Percentiles rank a stretch among this genome's conserved stretches.
Evolutionary conservation across 2,329 filamentous ascomycete species (phyloP).

Genomic region (Fusarium solani-melongenae): DNA sequence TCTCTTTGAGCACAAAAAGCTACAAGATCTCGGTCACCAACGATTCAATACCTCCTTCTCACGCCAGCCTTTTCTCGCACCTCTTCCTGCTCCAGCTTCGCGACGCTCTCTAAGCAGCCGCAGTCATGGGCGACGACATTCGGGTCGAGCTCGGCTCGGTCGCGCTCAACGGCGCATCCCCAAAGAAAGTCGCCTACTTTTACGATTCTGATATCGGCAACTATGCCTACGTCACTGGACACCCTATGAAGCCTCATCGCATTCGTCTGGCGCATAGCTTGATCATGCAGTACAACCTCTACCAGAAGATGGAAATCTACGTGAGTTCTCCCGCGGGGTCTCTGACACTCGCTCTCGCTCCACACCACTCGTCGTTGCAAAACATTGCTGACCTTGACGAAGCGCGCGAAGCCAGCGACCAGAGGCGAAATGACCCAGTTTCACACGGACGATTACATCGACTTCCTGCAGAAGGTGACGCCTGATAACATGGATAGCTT

Average conservation of each 20-base stretch:
- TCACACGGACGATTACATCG: constrained; percentile 94
- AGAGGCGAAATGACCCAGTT: constrained; percentile 93
- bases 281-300: constrained; percentile 94
- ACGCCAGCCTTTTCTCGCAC: constrained; percentile 7
- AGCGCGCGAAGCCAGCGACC: constrained; percentile 88
- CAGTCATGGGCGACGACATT: constrained; percentile 53
- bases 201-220: constrained; percentile 99
- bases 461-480: constrained; percentile 93
- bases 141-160: constrained; percentile 56
- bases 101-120: constrained; percentile 26
- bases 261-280: constrained; percentile 95
- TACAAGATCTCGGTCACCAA: constrained; percentile 5
- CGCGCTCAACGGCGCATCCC: constrained; percentile 59
- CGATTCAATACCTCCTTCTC: background rate
- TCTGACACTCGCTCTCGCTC: background rate
- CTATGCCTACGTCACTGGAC: constrained; percentile 95
- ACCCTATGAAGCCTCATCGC: constrained; percentile 99
- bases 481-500: constrained; percentile 98
- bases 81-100: constrained; percentile 19
- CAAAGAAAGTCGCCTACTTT: constrained; percentile 95
- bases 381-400: constrained; percentile 46
- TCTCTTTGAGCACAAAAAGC: constrained; percentile 29
- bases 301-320: constrained; percentile 97
- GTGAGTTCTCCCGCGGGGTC: constrained; percentile 62
- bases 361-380: background rate